Percentiles rank a stretch among this genome's conserved stretches.
Evolutionary conservation across 2,329 filamentous ascomycete species (phyloP).

Genomic region (Polychaeton citri): DNA sequence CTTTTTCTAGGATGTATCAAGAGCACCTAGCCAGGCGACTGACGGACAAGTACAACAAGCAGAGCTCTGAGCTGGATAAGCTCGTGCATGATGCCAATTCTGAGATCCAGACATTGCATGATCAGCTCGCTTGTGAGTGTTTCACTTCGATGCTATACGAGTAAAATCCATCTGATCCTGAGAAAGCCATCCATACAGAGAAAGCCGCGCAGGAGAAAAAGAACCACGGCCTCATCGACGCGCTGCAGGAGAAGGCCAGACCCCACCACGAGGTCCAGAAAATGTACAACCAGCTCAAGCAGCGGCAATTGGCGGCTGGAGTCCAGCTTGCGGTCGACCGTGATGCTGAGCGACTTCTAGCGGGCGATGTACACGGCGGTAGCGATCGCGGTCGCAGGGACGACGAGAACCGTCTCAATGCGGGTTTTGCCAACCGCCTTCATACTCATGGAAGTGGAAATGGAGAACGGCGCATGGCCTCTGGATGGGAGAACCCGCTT

Average conservation of each 20-base stretch:
- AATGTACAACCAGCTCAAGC: constrained; percentile 44
- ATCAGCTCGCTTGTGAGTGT: constrained; percentile 50
- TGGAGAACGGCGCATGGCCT: too few species aligned
- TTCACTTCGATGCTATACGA: too few species aligned
- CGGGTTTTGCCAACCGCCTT: constrained; percentile 1
- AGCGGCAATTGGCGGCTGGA: constrained; percentile 39
- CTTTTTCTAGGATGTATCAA: constrained; percentile 64
- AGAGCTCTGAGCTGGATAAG: constrained; percentile 58
- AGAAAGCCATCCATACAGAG: background rate
- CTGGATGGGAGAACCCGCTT: too few species aligned
- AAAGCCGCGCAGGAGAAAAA: constrained; percentile 40
- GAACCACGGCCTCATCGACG: constrained; percentile 55
- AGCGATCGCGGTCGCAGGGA: constrained; percentile 9
- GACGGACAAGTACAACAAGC: constrained; percentile 53
- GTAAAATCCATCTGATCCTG: background rate
- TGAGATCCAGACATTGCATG: constrained; percentile 54
- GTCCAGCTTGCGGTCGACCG: constrained; percentile 44
- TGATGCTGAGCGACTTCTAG: constrained; percentile 34
- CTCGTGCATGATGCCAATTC: constrained; percentile 61
- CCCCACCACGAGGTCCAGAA: constrained; percentile 56
- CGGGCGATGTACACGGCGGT: constrained; percentile 10
- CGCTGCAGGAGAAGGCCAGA: constrained; percentile 56
- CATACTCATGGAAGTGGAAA: too few species aligned
- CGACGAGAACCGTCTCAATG: constrained; percentile 4
- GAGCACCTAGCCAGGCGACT: constrained; percentile 59